Base-by-base conservation (phyloP, 2,329 filamentous ascomycete genomes). In the Penicillium janthinellum region DNA sequence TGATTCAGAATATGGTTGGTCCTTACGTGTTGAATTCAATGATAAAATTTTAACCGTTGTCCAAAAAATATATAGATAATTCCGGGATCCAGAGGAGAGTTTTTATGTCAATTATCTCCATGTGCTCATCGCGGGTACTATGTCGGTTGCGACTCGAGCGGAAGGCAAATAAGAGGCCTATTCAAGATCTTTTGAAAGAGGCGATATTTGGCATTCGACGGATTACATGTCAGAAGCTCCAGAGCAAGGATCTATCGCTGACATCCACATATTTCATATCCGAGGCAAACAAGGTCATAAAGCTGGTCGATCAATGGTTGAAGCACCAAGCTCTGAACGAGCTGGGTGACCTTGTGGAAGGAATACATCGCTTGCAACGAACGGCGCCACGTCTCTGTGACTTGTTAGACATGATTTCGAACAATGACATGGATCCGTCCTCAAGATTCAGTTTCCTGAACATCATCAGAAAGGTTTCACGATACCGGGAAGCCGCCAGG, bases 91-190 rank as follows among this genome's bases (percentile, higher is more conserved):
- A 60, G 57, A 41, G 45, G 39, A 25, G 31, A 52, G 37, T 73
- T 8, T 72, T 75, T 31, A 53, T 12, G 14, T 65, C 64, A 4
- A 70, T 76, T n/a, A 47, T 77, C 4, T 58, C 63, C 2, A 75
- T 76, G 69, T 76, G 73, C 52, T 72, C 64, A 15, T 22, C 22
- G 6, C 70, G 74, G 20, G 73, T 77, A 8, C 61, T 72, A 31
- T 57, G 53, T 14, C 67, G 73, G 15, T 54, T 77, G 42, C 57
- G 70, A 45, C 59, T 75, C 11, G n/a, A 53, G n/a, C 45, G 54
- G 39, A 57, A 57, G 14, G 54, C 22, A 54, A 41, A 22, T 45
- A 64, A 60, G 42, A 56, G 22, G 28, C 38, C 64, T 5, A 59
- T 65, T 25, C 50, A 58, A 52, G 48, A 56, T n/a, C 39, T 56